Base-by-base conservation (phyloP, 2,329 filamentous ascomycete species). In the Botrytis pseudocinerea region DNA sequence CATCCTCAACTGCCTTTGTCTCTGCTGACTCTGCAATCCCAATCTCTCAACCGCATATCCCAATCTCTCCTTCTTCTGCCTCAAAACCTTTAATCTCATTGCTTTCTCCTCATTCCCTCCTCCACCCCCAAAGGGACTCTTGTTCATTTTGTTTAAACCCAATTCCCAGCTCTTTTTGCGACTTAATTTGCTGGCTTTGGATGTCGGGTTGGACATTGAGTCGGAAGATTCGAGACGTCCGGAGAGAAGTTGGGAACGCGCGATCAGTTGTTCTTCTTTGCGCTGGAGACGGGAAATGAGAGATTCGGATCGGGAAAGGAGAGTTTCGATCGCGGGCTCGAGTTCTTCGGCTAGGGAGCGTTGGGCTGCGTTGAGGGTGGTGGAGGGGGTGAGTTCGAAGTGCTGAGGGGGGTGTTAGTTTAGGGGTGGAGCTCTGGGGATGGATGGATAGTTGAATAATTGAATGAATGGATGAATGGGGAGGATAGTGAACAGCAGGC, bases 361-460 rank as follows among this genome's bases (percentile, higher is more conserved):
- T 83, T 93, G 91, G 0, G 91, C 91, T 76, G 87, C 83, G 74
- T 85, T 85, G 25, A 93, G 85, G 72, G 89, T 88, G 51, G 87
- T 85, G 81, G 92, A 89, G 51, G 91, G 90, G 69, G 92, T 89
- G 63, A 93, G 87, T 82, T 93, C 91, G 79, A 93, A 93, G 81
- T 93, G 91, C 89, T 92, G 64, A 40, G 32, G 32, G n/a, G 22
- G 10, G 48, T n/a, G 66, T 62, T 46, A 62, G 57, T n/a, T 64
- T 64, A 10, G 48, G 51, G 32, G 44, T 32, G 32, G 32, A 32
- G 32, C 32, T 32, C 32, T 32, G 32, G 32, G 32, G 32, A 32
- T 32, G 32, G 32, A 32, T 32, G 32, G 2, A 32, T 32, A 32
- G 32, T 32, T 32, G 32, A 32, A 32, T 32, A 32, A 32, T 32